phyloP scores from a whole-genome alignment of 495 filamentous ascomycete genomes.

The Mycothermus thermophilus region DNA sequence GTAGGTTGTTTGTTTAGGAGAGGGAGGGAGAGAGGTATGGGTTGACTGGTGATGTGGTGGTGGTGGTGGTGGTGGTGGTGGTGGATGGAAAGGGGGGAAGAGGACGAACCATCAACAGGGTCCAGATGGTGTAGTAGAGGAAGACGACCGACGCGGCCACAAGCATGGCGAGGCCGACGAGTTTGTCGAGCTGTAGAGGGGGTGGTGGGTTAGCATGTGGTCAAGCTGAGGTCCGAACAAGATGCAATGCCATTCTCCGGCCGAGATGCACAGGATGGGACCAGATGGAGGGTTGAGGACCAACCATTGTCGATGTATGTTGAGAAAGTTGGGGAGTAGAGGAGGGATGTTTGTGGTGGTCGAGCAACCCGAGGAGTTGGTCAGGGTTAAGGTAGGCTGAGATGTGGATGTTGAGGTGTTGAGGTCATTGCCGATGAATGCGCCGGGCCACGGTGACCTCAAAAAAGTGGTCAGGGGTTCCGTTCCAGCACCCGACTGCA shows the following conservation, averaged over 20 bases:
- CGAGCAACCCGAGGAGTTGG: no score
- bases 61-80: conserved; percentile 4
- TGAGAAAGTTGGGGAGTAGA: neutral
- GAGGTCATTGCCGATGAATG: no score
- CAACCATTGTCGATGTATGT: conserved; percentile 25
- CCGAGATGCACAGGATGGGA: neutral
- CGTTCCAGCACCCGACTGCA: no score
- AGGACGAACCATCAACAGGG: conserved; percentile 68
- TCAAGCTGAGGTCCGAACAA: neutral
- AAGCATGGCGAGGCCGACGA: conserved; percentile 95
- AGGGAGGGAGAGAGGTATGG: neutral
- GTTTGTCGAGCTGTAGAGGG: conserved; percentile 66
- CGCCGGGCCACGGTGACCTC: conserved; percentile 13
- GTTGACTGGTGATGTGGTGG: neutral
- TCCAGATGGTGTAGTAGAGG: conserved; percentile 98
- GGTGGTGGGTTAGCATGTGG: conserved; percentile 8
- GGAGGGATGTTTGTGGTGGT: neutral
- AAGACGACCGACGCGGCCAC: conserved; percentile 90
- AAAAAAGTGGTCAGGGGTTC: conserved; percentile 12
- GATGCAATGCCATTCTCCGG: neutral
- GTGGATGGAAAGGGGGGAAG: conserved; percentile 1
- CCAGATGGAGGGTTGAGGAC: conserved; percentile 1
- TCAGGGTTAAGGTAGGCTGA: no score
- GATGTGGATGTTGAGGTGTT: no score
- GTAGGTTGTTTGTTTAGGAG: neutral